Conservation (phyloP, 2,329 filamentous ascomycete species). For the Fusarium newnesense region DNA sequence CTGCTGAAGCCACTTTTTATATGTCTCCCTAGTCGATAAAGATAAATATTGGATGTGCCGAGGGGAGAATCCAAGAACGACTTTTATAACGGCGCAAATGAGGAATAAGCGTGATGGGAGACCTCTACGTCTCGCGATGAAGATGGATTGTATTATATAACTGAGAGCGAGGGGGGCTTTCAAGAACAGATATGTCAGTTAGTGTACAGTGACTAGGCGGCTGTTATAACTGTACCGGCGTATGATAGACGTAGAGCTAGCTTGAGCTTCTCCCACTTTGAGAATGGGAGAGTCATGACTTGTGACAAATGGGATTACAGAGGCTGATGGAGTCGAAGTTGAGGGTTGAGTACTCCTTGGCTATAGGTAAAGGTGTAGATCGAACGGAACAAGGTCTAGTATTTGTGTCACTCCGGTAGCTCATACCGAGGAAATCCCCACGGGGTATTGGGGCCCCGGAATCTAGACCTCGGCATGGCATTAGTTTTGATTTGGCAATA, state of each 20-base stretch:
- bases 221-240: background rate
- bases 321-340: too few relatives aligned
- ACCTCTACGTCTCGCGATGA: background rate
- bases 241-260: background rate
- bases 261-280: background rate
- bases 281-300: background rate
- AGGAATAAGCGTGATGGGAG: background rate
- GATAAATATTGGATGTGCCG: background rate
- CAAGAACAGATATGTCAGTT: background rate
- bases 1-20: background rate
- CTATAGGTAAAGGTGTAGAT: too few relatives aligned
- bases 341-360: too few relatives aligned
- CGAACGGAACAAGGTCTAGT: background rate
- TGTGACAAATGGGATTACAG: accelerated
- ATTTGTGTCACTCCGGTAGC: background rate
- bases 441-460: background rate
- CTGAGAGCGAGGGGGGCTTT: background rate
- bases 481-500: background rate
- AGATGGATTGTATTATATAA: background rate
- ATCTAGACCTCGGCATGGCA: background rate
- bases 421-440: background rate
- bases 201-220: background rate
- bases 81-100: background rate
- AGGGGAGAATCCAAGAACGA: background rate
- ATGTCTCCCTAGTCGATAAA: background rate